Evolutionary conservation across 148 eudicot genomes (phyloP).

Genomic region (Fagopyrum tataricum): DNA sequence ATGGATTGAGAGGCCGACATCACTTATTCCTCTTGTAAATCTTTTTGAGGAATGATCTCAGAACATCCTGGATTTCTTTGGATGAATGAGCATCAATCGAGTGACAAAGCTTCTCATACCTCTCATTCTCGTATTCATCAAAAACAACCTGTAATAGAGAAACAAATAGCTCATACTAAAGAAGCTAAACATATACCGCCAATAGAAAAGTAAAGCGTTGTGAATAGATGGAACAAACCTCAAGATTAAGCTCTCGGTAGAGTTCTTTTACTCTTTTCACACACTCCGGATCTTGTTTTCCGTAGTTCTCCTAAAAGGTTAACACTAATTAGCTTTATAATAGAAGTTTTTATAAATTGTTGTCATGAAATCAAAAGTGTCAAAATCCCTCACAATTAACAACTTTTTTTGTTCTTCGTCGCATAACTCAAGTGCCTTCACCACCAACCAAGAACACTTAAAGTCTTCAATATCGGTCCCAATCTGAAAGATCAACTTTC

Average conservation of each 20-base stretch:
- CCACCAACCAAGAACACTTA: conserved; percentile 88
- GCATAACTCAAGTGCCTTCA: conserved; percentile 72
- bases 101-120: conserved; percentile 43
- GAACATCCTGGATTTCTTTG: conserved; percentile 70
- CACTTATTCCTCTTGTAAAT: conserved; percentile 79
- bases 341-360: neutral
- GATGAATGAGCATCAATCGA: conserved; percentile 78
- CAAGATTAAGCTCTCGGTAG: conserved; percentile 55
- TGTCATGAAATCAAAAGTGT: neutral
- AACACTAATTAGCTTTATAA: neutral
- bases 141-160: conserved; percentile 40
- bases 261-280: conserved; percentile 76
- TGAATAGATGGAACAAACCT: conserved; percentile 29
- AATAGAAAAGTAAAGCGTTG: neutral
- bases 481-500: conserved; percentile 35
- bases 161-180: neutral
- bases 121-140: conserved; percentile 61
- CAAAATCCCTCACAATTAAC: conserved; percentile 36
- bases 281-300: conserved; percentile 55
- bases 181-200: neutral
- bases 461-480: conserved; percentile 86
- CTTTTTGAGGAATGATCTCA: conserved; percentile 81
- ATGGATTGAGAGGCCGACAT: too few relatives aligned
- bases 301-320: conserved; percentile 71
- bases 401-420: conserved; percentile 65